Evolutionary conservation across 805 yeast genomes (phyloP).

Genomic region (Candida coleopterorum): DNA sequence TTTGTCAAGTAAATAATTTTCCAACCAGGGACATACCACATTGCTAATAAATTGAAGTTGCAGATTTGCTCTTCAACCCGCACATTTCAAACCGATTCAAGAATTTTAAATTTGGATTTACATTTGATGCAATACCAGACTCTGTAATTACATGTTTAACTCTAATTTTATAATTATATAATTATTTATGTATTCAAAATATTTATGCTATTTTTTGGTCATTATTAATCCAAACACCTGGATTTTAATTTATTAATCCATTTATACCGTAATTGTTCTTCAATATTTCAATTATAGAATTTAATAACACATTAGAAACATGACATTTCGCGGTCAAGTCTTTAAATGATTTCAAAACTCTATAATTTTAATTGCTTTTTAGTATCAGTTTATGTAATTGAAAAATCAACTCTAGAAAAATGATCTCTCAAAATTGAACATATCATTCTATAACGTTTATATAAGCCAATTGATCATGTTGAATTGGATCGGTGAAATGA

Average conservation of each 20-base stretch:
- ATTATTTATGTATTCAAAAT: too few relatives aligned
- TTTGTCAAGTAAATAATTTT: constrained; percentile 29
- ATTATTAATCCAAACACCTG: constrained; percentile 78
- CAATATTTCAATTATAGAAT: constrained; percentile 48
- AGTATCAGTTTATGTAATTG: too few relatives aligned
- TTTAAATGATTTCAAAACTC: constrained; percentile 53
- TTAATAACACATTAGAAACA: constrained; percentile 57
- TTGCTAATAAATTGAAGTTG: constrained; percentile 28
- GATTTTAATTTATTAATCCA: constrained; percentile 49
- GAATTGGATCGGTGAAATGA: too few relatives aligned
- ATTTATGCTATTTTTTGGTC: constrained; percentile 72
- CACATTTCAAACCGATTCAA: constrained; percentile 77
- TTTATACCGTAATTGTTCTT: constrained; percentile 32
- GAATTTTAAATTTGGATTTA: constrained; percentile 64
- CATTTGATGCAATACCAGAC: constrained; percentile 86
- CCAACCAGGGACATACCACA: constrained; percentile 21
- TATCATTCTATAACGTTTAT: too few relatives aligned
- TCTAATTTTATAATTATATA: constrained; percentile 85
- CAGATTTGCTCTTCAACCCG: constrained; percentile 60
- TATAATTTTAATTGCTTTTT: too few relatives aligned
- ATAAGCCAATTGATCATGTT: too few relatives aligned
- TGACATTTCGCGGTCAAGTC: constrained; percentile 59
- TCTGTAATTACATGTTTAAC: constrained; percentile 79
- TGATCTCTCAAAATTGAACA: too few relatives aligned
- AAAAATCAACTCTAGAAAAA: too few relatives aligned